These are phyloP conservation scores for Thielaviopsis euricoi DNA, from an alignment of 2,329 filamentous ascomycete species.

Conservation along the genomic window DNA sequence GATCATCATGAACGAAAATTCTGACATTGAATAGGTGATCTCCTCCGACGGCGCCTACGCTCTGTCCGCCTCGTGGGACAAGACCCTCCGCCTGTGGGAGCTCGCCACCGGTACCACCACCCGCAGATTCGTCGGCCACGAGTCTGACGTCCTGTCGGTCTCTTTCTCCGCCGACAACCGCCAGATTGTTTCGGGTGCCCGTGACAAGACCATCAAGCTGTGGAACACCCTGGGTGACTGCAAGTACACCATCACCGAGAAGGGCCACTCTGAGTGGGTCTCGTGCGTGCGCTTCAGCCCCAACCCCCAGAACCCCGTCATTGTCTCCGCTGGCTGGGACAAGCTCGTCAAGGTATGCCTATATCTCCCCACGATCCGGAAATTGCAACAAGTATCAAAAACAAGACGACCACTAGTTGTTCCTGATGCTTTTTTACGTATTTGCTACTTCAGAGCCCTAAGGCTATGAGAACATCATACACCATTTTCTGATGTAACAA, in stretches of 20 bases:
- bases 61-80: constrained; percentile 98
- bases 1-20: constrained; percentile 3
- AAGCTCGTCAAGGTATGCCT: constrained; percentile 97
- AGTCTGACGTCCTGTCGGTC: constrained; percentile 97
- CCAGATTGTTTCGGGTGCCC: constrained; percentile 97
- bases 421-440: constrained; percentile 93
- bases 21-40: constrained; percentile 53
- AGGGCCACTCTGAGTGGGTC: constrained; percentile 99
- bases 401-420: constrained; percentile 20
- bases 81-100: constrained; percentile 99
- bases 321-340: constrained; percentile 97
- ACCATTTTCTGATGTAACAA: constrained; percentile 62
- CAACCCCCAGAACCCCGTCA: constrained; percentile 99
- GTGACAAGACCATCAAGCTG: constrained; percentile 98
- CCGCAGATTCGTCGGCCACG: constrained; percentile 97
- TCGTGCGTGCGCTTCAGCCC: constrained; percentile 99
- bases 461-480: constrained; percentile 93
- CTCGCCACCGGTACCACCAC: constrained; percentile 93
- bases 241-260: constrained; percentile 99
- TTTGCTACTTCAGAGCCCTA: constrained; percentile 99
- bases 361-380: neutral
- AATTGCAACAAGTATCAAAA: neutral
- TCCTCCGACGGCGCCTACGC: constrained; percentile 98
- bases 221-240: constrained; percentile 99
- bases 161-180: constrained; percentile 99